Evolutionary conservation across 805 yeast genomes (phyloP).

Genomic region (Tetrapisispora phaffii): DNA sequence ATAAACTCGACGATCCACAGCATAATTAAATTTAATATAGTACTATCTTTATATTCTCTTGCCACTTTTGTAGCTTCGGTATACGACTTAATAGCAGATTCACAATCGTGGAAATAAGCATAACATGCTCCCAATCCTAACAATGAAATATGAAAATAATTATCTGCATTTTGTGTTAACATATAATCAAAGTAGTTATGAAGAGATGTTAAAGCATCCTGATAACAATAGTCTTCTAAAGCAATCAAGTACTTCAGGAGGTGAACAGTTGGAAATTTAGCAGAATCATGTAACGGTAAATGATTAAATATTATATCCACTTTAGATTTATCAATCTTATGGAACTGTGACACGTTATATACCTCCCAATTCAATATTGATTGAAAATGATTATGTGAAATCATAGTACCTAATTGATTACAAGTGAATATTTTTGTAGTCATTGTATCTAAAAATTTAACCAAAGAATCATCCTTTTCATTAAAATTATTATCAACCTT

Average conservation of each 20-base stretch:
- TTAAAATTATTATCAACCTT: not conserved
- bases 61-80: constrained; percentile 86
- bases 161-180: constrained; percentile 54
- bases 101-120: constrained; percentile 53
- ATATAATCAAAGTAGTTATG: constrained; percentile 62
- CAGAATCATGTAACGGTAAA: constrained; percentile 8
- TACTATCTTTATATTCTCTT: constrained; percentile 68
- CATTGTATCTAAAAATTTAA: not conserved
- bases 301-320: not conserved
- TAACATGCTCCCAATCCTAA: constrained; percentile 64
- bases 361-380: constrained; percentile 18
- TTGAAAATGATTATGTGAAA: constrained; percentile 17
- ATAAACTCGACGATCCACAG: constrained; percentile 68
- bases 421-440: not conserved
- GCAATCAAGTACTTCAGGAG: constrained; percentile 17
- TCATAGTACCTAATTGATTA: not conserved
- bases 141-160: constrained; percentile 68
- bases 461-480: not conserved
- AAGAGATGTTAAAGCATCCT: constrained; percentile 41
- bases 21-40: constrained; percentile 60
- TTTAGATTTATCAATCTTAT: not conserved
- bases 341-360: not conserved
- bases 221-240: constrained; percentile 12
- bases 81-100: constrained; percentile 66
- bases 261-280: constrained; percentile 22